Conservation (phyloP, 345 rosid genomes). For the Bruguiera gymnorhiza region DNA sequence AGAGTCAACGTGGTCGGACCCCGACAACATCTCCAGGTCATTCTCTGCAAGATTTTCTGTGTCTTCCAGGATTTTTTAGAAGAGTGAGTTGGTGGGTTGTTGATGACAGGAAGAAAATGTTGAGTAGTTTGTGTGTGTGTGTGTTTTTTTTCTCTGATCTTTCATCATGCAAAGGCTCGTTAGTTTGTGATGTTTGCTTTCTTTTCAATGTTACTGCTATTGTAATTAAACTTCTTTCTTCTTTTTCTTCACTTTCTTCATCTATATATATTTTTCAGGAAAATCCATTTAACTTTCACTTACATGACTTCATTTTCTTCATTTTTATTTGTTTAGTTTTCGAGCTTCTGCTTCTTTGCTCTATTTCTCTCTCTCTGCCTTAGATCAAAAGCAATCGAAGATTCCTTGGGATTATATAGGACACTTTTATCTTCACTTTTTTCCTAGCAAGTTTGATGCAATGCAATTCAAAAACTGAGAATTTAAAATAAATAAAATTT, state of each 20-base stretch:
- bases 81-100: neutral
- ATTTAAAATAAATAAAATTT: no score
- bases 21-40: slow-evolving; percentile 32
- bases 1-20: slow-evolving; percentile 24
- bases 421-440: neutral
- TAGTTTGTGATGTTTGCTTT: neutral
- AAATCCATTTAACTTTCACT: neutral
- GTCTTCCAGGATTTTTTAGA: slow-evolving; percentile 24
- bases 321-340: no score
- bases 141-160: no score
- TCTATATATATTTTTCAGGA: neutral
- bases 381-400: neutral
- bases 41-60: slow-evolving; percentile 47
- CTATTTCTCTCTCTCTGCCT: neutral
- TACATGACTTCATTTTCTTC: neutral
- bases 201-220: neutral
- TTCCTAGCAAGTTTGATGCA: neutral
- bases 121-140: neutral
- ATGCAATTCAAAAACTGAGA: neutral
- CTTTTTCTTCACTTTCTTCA: neutral
- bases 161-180: neutral
- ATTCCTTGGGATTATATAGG: neutral
- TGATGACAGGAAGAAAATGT: neutral
- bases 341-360: neutral
- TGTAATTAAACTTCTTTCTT: neutral